phyloP scores from a whole-genome alignment of 1,284 basidiomycete species.

The Cronartium quercuum region DNA sequence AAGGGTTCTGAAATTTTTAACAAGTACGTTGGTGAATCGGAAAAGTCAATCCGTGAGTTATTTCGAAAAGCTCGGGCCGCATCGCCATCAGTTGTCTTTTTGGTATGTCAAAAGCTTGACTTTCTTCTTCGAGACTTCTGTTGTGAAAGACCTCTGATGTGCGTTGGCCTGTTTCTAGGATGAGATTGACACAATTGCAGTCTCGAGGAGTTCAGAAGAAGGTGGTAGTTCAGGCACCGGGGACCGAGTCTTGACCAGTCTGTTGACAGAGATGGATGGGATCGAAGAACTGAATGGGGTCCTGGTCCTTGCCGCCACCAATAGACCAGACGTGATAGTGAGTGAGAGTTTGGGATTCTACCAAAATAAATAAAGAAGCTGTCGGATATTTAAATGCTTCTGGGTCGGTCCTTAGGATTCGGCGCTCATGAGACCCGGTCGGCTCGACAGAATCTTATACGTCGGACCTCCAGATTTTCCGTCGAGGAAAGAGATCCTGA shows the following conservation, averaged over 20 bases:
- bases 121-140: not conserved
- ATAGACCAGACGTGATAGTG: conserved; percentile 85
- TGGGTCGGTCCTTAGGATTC: conserved; percentile 63
- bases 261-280: conserved; percentile 98
- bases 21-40: conserved; percentile 97
- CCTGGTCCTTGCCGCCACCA: conserved; percentile 90
- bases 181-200: conserved; percentile 90
- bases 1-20: conserved; percentile 95
- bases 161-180: conserved; percentile 58
- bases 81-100: conserved; percentile 90
- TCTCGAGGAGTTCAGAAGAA: conserved; percentile 59
- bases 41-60: conserved; percentile 85
- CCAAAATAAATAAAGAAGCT: not conserved
- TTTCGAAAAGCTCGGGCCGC: conserved; percentile 92
- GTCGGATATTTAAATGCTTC: too few relatives aligned
- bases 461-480: conserved; percentile 80
- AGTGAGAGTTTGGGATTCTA: not conserved
- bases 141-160: not conserved
- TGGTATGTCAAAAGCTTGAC: conserved; percentile 57
- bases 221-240: conserved; percentile 61
- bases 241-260: conserved; percentile 85
- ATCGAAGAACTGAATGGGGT: conserved; percentile 88
- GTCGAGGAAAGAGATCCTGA: conserved; percentile 76
- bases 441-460: conserved; percentile 90
- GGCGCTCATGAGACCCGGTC: conserved; percentile 86